A percentile compares a stretch with the other conserved stretches of the same genome.
phyloP scores from a whole-genome alignment of 345 rosid species.

The Hibiscus syriacus region DNA sequence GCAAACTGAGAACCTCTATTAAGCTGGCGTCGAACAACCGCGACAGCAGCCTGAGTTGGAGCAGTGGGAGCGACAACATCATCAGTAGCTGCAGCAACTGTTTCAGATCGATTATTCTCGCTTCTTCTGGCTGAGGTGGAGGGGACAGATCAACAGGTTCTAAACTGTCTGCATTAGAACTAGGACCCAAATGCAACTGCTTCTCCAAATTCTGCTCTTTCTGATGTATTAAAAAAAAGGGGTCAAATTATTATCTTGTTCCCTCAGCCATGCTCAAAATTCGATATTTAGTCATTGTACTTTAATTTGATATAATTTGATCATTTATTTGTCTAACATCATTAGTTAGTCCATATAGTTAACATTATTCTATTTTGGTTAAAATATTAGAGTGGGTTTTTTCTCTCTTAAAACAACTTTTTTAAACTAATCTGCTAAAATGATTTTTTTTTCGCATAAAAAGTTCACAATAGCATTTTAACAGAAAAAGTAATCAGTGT shows the following conservation, averaged over 20 bases:
- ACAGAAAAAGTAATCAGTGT: no score
- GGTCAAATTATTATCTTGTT: neutral
- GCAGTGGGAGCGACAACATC: slow-evolving; percentile 12
- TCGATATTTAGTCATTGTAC: neutral
- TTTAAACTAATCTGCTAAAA: no score
- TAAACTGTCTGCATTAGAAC: slow-evolving; percentile 24
- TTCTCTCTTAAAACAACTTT: no score
- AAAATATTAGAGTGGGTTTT: no score
- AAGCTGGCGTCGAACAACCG: slow-evolving; percentile 26
- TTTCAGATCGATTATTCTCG: slow-evolving; percentile 31
- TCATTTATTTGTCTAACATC: neutral
- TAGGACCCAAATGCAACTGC: slow-evolving; percentile 27
- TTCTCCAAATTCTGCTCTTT: slow-evolving; percentile 48
- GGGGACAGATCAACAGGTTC: slow-evolving; percentile 23
- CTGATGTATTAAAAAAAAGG: slow-evolving; percentile 20
- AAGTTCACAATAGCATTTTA: no score
- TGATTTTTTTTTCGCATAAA: no score
- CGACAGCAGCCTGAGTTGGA: slow-evolving; percentile 30
- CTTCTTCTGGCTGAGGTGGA: slow-evolving; percentile 45
- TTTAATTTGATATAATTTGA: neutral
- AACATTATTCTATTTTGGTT: no score
- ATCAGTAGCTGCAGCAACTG: slow-evolving; percentile 20
- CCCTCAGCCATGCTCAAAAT: neutral
- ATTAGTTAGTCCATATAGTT: no score
- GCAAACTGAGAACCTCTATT: slow-evolving; percentile 28